Evolutionary conservation across 768 basidiomycete species (phyloP), one percentile per base, ranked within the genome.

Genomic region (Trichaptum fuscoviolaceum): DNA sequence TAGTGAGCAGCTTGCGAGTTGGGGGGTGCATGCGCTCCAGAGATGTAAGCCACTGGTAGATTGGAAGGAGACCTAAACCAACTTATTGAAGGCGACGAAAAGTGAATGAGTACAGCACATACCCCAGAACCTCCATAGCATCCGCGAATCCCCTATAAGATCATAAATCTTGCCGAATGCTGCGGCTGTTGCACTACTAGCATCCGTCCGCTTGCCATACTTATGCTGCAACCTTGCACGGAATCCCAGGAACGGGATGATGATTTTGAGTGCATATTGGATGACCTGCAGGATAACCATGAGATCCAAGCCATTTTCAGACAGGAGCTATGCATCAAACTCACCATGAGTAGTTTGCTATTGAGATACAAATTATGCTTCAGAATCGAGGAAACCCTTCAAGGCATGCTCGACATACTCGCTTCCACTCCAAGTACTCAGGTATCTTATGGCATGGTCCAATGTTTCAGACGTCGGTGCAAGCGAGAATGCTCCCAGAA

Each of bases 381-480:
- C 10, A 67, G 24, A 67, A 30, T 42, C 25, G 71, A 67, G 65
- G 63, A 62, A 61, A 69, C 27, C 67, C 34, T 69, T 25, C 59
- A 25, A 61, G 1, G 15, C 23, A 61, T 61, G 59, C 59, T 25
- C 59, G 68, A 86, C 86, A 75, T 80, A 93, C 92, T 95, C 93
- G 85, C 85, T 92, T 27, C 92, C 92, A 74, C 86, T 89, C 90
- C 91, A 93, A 71, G 92, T 91, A 65, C 89, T 87, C 64, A 94
- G 79, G 73, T 86, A 93, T 71, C 90, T 81, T 52, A 92, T 82
- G 9, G 92, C 80, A 75, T 92, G 92, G 71, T 92, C 82, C 58
- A 94, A 74, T 6, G 82, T 85, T 68, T 87, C 81, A 7, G 89
- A 89, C 1, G 86, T 81, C 26, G 84, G 84, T 10, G 90, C 75